phyloP scores from a whole-genome alignment of 2,329 filamentous ascomycete species.

The Epichloe gansuensis region DNA sequence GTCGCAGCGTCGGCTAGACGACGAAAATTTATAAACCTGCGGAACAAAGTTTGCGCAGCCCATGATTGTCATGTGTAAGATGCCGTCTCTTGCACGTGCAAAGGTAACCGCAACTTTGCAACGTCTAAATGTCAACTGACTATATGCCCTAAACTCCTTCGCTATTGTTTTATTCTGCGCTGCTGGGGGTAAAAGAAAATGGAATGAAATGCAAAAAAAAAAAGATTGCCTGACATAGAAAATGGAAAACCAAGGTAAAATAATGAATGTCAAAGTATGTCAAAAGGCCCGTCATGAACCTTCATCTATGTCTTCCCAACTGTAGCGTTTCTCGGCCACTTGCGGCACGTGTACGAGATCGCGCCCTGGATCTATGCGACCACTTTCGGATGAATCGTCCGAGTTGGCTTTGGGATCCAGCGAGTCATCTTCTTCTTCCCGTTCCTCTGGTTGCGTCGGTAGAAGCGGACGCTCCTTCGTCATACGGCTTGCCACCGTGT shows the following conservation, averaged over 20 bases:
- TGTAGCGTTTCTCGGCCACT: constrained; percentile 35
- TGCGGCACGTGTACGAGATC: constrained; percentile 41
- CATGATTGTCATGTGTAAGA: background rate
- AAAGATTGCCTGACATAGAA: constrained; percentile 1
- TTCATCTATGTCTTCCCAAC: constrained; percentile 30
- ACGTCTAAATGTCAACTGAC: background rate
- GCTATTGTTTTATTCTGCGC: constrained; percentile 6
- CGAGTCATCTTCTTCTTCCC: background rate
- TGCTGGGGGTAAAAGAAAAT: background rate
- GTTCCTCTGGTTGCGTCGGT: background rate
- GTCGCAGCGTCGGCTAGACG: background rate
- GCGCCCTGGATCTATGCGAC: constrained; percentile 29
- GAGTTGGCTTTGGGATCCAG: background rate
- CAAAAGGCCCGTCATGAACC: background rate
- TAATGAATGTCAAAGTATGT: background rate
- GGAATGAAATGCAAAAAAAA: constrained; percentile 1
- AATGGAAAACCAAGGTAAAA: background rate
- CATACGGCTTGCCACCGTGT: background rate
- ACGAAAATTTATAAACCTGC: background rate
- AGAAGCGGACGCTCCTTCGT: background rate
- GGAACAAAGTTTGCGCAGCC: background rate
- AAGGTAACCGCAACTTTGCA: background rate
- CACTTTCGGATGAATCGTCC: constrained; percentile 6
- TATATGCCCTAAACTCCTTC: constrained; percentile 9
- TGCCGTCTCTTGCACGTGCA: background rate